phyloP scores from a whole-genome alignment of 345 rosid genomes.

The Eucalyptus caleyi region DNA sequence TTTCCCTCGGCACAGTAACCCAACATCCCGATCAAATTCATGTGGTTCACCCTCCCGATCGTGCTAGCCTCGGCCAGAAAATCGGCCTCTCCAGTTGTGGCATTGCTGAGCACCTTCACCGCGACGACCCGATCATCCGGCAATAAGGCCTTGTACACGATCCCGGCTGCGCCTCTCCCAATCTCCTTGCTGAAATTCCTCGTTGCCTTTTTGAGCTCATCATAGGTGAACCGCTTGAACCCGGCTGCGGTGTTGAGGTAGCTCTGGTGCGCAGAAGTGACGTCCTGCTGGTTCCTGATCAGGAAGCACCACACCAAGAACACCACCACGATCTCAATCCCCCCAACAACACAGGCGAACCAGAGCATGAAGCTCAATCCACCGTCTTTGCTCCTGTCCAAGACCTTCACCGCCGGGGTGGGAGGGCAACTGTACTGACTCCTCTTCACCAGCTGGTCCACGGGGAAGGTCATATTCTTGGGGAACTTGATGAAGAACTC shows the following conservation, averaged over 20 bases:
- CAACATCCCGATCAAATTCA: too few species aligned
- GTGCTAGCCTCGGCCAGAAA: too few species aligned
- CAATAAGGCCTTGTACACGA: neutral
- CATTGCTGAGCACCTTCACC: too few species aligned
- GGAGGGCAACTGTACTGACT: neutral
- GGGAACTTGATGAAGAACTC: neutral
- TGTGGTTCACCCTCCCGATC: too few species aligned
- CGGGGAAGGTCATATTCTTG: neutral
- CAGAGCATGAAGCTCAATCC: constrained; percentile 2
- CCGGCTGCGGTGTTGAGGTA: neutral
- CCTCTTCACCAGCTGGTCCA: neutral
- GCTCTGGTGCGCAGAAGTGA: neutral
- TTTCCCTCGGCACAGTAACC: too few species aligned
- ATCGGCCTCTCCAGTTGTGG: too few species aligned
- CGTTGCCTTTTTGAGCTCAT: constrained; percentile 1
- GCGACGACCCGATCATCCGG: too few species aligned
- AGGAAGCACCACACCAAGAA: neutral
- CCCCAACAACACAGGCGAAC: constrained; percentile 6
- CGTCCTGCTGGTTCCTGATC: neutral
- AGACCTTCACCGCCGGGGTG: neutral
- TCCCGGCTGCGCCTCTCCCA: constrained; percentile 15
- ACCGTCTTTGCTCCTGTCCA: neutral
- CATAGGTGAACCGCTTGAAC: constrained; percentile 1
- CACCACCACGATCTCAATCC: neutral
- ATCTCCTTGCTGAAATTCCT: constrained; percentile 1